Evolutionary conservation across 1,284 basidiomycete species (phyloP), one percentile per base, ranked within the genome.

Genomic region (Heliocybe sulcata): DNA sequence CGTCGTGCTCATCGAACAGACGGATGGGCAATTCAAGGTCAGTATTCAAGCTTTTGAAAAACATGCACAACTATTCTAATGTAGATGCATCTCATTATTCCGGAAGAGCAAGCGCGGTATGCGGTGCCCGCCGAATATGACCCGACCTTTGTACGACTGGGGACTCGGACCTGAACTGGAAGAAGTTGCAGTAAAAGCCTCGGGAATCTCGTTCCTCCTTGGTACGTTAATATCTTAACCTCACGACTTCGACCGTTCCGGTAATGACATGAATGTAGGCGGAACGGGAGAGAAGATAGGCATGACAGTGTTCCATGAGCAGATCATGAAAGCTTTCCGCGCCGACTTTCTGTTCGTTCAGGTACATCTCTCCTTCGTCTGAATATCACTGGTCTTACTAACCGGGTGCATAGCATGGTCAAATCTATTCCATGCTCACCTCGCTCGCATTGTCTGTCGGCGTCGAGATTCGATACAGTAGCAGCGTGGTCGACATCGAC

Each of bases 91-190:
- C 23, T 48, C 20, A 8, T 19, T 54, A 27, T 33, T 14, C 25
- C 20, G 14, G 47, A 25, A 74, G 71, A 70, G 70, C 59, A 65
- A 64, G 35, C 73, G 76, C 54, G 79, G 78, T 25, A 67, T 75
- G 55, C 72, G 80, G 12, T 65, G 82, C 54, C 72, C 81, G 38
- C 81, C 81, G 2, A 83, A 84, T 55, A 64, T 78, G 35, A 74
- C 80, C 2, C 83, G 83, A 58, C 74, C 83, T 11, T 65, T 83
- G 22, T 74, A 74, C 54, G 71, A 77, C 49, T 85, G 82, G 83
- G 81, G 81, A 1, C 63, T 83, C 12, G 67, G 67, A 35, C 65
- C 70, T 11, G 62, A 70, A 27, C 57, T 82, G 11, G 20, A 26
- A 20, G 14, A 27, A 20, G 20, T n/a, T 9, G 38, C 35, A 8